Conservation (phyloP, 441 rosid genomes). For the Arabidopsis hybrid region DNA sequence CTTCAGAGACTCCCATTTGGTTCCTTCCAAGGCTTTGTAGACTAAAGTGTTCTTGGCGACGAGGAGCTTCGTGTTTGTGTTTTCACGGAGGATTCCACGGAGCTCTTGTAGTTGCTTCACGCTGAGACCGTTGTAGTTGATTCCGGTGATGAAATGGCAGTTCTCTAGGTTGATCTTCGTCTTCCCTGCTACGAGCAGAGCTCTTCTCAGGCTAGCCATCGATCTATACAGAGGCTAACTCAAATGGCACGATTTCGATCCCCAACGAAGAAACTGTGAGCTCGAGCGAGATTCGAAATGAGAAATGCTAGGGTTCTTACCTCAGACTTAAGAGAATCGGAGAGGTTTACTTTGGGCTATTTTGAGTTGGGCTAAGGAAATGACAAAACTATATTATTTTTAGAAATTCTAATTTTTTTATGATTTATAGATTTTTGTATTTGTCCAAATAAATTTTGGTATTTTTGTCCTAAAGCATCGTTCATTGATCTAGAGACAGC, state of each 20-base stretch:
- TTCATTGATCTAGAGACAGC: slow-evolving; percentile 7
- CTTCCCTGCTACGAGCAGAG: slow-evolving; percentile 42
- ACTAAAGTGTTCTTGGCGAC: slow-evolving; percentile 92
- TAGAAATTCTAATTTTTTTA: neutral
- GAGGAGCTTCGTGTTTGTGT: slow-evolving; percentile 64
- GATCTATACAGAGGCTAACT: neutral
- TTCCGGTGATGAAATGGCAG: slow-evolving; percentile 80
- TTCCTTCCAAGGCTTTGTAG: slow-evolving; percentile 86
- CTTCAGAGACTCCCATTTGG: slow-evolving; percentile 77
- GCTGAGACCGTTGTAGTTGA: slow-evolving; percentile 74
- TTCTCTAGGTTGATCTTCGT: slow-evolving; percentile 69
- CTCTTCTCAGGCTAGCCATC: slow-evolving; percentile 44
- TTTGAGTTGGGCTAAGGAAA: slow-evolving; percentile 20
- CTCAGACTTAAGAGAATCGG: neutral
- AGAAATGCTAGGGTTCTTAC: slow-evolving; percentile 33
- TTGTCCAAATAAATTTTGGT: neutral
- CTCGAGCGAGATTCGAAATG: slow-evolving; percentile 16
- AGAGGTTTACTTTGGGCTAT: slow-evolving; percentile 31
- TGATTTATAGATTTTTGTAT: neutral
- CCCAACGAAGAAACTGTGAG: neutral
- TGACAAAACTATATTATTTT: neutral
- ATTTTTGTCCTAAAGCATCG: neutral
- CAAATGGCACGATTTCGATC: slow-evolving; percentile 8
- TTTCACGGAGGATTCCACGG: slow-evolving; percentile 68
- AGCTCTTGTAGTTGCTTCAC: slow-evolving; percentile 87